Base-by-base conservation (phyloP, 2,329 filamentous ascomycete species). In the Stemphylium beticola region DNA sequence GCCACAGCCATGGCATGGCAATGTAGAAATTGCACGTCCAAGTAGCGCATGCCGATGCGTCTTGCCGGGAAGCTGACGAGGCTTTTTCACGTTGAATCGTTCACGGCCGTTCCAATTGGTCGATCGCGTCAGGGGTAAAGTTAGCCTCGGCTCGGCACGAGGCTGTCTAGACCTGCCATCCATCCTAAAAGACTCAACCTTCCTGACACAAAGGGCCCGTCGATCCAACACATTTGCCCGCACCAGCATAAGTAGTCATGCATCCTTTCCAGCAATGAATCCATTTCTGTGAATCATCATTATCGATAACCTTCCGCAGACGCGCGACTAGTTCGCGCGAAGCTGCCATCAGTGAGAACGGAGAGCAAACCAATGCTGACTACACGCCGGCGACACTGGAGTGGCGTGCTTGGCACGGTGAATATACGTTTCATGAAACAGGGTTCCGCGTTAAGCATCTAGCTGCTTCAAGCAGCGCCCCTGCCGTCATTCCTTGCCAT, bases 371-470 rank as follows among this genome's bases (percentile, higher is more conserved):
- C 9, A 36, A 32, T 46, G 54, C 46, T 53, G 44, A 55, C 51
- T 57, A 33, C 47, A n/a, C 6, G 36, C 29, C 41, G 26, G 32
- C 9, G 48, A 52, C 45, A 4, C 18, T 49, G 37, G 26, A 33
- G 41, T 48, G 41, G 53, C 58, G 57, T 36, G 17, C 58, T 63
- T 60, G 58, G 62, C 58, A 38, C 53, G 54, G 46, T 12, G 42
- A 55, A 48, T 20, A 44, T 53, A 46, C 45, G 65, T 69, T 69
- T 69, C 58, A 62, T 67, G 65, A 67, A 68, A 68, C 65, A 57
- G 46, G 37, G 29, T 49, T 58, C 49, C 48, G 52, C 53, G 52
- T 44, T 34, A 24, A 40, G 50, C 54, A 57, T 60, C 61, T 65
- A 64, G 60, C 63, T 55, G 51, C 55, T 54, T 60, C 53, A 62